Evolutionary conservation across 495 filamentous ascomycete species (phyloP).

Genomic region (Mytilinidion resinicola): DNA sequence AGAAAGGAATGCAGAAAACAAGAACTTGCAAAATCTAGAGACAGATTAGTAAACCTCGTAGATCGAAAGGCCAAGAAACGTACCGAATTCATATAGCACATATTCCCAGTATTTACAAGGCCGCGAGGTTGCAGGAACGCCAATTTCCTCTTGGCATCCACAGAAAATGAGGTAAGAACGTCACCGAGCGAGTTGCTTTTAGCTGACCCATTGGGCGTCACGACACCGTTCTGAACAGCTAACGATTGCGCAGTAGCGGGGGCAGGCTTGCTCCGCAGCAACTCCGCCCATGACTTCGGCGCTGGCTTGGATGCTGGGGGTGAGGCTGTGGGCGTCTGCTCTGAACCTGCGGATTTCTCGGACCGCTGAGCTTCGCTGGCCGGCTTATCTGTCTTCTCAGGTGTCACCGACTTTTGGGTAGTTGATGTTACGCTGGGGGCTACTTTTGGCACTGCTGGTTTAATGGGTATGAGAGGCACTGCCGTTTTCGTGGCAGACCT

Average conservation of each 20-base stretch:
- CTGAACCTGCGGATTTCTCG: slow-evolving; percentile 30
- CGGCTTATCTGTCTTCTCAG: slow-evolving; percentile 37
- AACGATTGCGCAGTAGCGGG: slow-evolving; percentile 28
- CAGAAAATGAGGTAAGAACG: slow-evolving; percentile 60
- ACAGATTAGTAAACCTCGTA: slow-evolving; percentile 11
- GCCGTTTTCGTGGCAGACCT: background rate
- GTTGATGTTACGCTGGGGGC: slow-evolving; percentile 40
- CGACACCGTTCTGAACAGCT: slow-evolving; percentile 41
- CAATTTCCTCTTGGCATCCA: slow-evolving; percentile 57
- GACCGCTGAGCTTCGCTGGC: slow-evolving; percentile 24
- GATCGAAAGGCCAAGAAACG: slow-evolving; percentile 31
- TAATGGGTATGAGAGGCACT: slow-evolving; percentile 39
- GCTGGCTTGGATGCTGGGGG: slow-evolving; percentile 38
- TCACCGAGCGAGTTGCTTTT: slow-evolving; percentile 56
- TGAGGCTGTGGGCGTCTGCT: slow-evolving; percentile 36
- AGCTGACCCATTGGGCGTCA: slow-evolving; percentile 44
- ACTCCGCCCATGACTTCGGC: slow-evolving; percentile 73
- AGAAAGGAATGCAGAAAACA: slow-evolving; percentile 88
- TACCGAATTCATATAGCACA: slow-evolving; percentile 99
- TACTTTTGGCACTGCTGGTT: slow-evolving; percentile 51
- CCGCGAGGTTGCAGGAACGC: slow-evolving; percentile 90
- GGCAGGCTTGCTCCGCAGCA: slow-evolving; percentile 52
- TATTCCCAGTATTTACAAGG: slow-evolving; percentile 93
- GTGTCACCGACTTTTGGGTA: slow-evolving; percentile 39
- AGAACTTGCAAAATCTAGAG: slow-evolving; percentile 83